Conservation (phyloP, 2,329 filamentous ascomycete species). For the Colletotrichum salicis region DNA sequence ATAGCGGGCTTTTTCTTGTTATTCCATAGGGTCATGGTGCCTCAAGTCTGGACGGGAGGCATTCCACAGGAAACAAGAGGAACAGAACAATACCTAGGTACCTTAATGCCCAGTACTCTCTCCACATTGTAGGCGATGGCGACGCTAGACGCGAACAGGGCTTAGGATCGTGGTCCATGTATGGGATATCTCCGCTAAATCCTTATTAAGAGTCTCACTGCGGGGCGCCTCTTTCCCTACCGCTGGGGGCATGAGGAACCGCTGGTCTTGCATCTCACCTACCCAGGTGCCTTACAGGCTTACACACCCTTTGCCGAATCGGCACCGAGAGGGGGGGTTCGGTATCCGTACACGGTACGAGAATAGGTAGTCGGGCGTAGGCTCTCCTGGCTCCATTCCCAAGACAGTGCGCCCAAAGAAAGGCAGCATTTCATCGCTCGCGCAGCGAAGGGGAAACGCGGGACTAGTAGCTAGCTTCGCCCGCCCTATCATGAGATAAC, state of each 20-base stretch:
- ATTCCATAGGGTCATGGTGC: background rate
- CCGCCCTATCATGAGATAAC: conserved; percentile 17
- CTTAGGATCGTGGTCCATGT: background rate
- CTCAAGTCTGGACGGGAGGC: background rate
- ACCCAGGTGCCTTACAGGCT: too few species aligned
- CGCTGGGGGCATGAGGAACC: background rate
- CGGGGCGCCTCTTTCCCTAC: background rate
- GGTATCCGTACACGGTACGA: background rate
- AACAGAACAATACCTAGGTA: too few species aligned
- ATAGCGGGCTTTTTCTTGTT: background rate
- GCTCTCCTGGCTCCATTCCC: background rate
- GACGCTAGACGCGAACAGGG: background rate
- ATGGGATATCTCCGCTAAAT: conserved; percentile 24
- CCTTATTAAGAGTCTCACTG: conserved; percentile 19
- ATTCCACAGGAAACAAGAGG: background rate
- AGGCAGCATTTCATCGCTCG: background rate
- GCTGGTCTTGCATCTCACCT: background rate
- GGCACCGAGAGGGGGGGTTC: conserved; percentile 6
- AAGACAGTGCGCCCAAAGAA: background rate
- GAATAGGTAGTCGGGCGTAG: background rate
- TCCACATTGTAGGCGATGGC: background rate
- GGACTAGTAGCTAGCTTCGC: background rate
- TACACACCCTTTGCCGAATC: conserved; percentile 3
- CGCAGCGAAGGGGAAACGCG: background rate
- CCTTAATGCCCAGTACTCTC: too few species aligned